phyloP scores from a whole-genome alignment of 768 basidiomycete genomes.

The Russula olivacea region DNA sequence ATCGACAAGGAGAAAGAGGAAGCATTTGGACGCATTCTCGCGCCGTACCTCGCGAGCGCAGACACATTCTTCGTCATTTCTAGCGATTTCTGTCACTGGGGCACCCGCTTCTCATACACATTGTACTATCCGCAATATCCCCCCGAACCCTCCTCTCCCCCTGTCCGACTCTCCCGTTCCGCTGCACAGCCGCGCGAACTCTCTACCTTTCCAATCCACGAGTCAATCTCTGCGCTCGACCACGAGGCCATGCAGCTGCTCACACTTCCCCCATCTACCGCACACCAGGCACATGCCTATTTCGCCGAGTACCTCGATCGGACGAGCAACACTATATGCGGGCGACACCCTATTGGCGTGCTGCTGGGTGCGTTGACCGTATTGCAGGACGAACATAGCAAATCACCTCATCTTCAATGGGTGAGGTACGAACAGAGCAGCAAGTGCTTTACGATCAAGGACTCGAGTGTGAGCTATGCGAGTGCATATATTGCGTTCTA shows the following conservation, averaged over 20 bases:
- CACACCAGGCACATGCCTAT: conserved; percentile 47
- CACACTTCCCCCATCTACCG: conserved; percentile 48
- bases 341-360: conserved; percentile 92
- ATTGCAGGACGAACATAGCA: conserved; percentile 41
- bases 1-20: conserved; percentile 56
- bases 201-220: conserved; percentile 60
- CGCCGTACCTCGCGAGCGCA: conserved; percentile 69
- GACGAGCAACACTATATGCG: conserved; percentile 96
- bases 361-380: conserved; percentile 69
- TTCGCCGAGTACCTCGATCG: conserved; percentile 63
- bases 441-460: conserved; percentile 54
- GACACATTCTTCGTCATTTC: conserved; percentile 88
- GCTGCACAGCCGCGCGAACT: conserved; percentile 35
- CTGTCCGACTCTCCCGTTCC: conserved; percentile 46
- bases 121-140: conserved; percentile 71
- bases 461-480: conserved; percentile 95
- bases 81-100: conserved; percentile 99
- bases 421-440: conserved; percentile 94
- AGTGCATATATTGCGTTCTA: conserved; percentile 77
- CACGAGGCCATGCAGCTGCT: conserved; percentile 78
- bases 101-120: conserved; percentile 79
- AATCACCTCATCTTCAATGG: conserved; percentile 54
- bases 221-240: conserved; percentile 80
- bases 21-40: conserved; percentile 62
- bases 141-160: conserved; percentile 39